A percentile compares a stretch with the other conserved stretches of the same genome.
Evolutionary conservation across 768 basidiomycete species (phyloP).

Genomic region (Pisolithus marmoratus): DNA sequence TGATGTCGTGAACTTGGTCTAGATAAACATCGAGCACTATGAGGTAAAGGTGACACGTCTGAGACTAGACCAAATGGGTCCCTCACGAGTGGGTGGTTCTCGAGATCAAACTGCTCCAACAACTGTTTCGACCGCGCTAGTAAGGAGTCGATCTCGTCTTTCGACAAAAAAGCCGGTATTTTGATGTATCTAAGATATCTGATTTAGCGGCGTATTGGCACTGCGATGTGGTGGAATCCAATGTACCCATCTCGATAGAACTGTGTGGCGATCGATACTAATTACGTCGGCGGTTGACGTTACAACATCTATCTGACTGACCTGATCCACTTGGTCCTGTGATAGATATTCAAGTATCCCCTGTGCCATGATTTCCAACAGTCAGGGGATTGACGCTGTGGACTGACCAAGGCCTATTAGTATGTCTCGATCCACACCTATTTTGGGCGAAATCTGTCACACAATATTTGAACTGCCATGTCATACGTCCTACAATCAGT

Average conservation of each 20-base stretch:
- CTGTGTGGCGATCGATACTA: slow-evolving; percentile 23
- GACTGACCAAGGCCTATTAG: no score
- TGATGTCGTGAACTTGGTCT: slow-evolving; percentile 88
- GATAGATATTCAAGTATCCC: slow-evolving; percentile 42
- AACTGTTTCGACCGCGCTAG: slow-evolving; percentile 68
- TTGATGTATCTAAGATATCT: slow-evolving; percentile 60
- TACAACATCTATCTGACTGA: slow-evolving; percentile 14
- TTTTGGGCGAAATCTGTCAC: no score
- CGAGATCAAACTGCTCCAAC: slow-evolving; percentile 70
- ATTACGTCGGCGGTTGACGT: no score
- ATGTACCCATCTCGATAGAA: slow-evolving; percentile 56
- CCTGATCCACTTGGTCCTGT: slow-evolving; percentile 55
- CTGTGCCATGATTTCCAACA: background rate
- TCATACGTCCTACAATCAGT: no score
- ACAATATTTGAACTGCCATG: no score
- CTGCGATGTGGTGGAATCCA: background rate
- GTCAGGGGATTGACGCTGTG: no score
- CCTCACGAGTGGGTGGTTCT: slow-evolving; percentile 75
- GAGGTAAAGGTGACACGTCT: background rate
- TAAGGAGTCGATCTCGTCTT: slow-evolving; percentile 54
- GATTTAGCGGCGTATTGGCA: background rate
- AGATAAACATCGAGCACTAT: background rate
- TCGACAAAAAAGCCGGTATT: slow-evolving; percentile 63
- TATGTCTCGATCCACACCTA: no score
- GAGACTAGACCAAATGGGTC: no score